A percentile compares a stretch with the other conserved stretches of the same genome.
Evolutionary conservation across 129 eudicot genomes (phyloP).

Genomic region (carrot (Daucus carota)): DH1_v3.0 NC_030389.2:2967001-2967500

Average conservation of each 20-base stretch:
- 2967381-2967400: constrained; percentile 77
- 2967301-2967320: constrained; percentile 65
- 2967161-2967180: constrained; percentile 1
- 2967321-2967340: constrained; percentile 81
- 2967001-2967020: not conserved
- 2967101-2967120: not conserved
- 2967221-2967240: not conserved
- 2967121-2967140: not conserved
- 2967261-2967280: constrained; percentile 71
- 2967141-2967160: not conserved
- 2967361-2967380: constrained; percentile 79
- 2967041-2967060: not conserved
- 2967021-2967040: not conserved
- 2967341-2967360: constrained; percentile 77
- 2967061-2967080: not conserved
- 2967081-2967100: not conserved
- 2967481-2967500: constrained; percentile 31
- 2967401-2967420: constrained; percentile 71
- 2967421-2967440: constrained; percentile 85
- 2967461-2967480: constrained; percentile 85
- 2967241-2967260: constrained; percentile 29
- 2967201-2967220: not conserved
- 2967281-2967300: constrained; percentile 33
- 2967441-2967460: constrained; percentile 71
- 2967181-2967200: not conserved